A percentile compares a stretch with the other conserved stretches of the same genome.
phyloP scores from a whole-genome alignment of 179 eudicot species.

The Beta corolliflora region DNA sequence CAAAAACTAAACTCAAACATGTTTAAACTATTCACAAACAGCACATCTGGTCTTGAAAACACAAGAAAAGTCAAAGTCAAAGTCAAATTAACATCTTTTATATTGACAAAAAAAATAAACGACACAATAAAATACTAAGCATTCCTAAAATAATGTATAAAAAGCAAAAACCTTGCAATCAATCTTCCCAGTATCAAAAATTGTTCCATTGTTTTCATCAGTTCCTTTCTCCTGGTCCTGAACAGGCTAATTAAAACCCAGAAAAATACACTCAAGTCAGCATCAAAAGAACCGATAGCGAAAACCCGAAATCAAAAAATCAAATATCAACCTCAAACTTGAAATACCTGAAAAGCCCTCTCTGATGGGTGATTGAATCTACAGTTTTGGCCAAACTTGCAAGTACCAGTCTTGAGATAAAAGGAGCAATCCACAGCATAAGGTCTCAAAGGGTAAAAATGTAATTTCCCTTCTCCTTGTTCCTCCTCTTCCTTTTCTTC shows the following conservation, averaged over 20 bases:
- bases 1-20: slow-evolving; percentile 9
- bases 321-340: background rate
- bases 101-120: background rate
- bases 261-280: slow-evolving; percentile 12
- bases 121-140: slow-evolving; percentile 9
- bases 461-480: slow-evolving; percentile 9
- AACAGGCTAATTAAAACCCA: slow-evolving; percentile 24
- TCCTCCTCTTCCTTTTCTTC: slow-evolving; percentile 17
- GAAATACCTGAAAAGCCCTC: slow-evolving; percentile 37
- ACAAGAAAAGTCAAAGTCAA: slow-evolving; percentile 25
- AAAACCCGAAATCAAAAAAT: background rate
- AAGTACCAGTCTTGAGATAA: slow-evolving; percentile 45
- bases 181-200: slow-evolving; percentile 36
- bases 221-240: slow-evolving; percentile 25
- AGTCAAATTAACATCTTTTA: slow-evolving; percentile 19
- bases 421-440: slow-evolving; percentile 42
- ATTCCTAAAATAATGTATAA: slow-evolving; percentile 10
- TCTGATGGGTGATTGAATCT: slow-evolving; percentile 43
- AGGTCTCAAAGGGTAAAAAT: slow-evolving; percentile 34
- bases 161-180: slow-evolving; percentile 47
- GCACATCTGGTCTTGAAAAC: slow-evolving; percentile 8
- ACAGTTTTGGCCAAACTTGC: slow-evolving; percentile 42
- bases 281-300: background rate
- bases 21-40: slow-evolving; percentile 17
- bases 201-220: slow-evolving; percentile 27